These are phyloP conservation scores for Logfia minima DNA, from an alignment of 129 eudicot species.

Conservation along the genomic window DNA sequence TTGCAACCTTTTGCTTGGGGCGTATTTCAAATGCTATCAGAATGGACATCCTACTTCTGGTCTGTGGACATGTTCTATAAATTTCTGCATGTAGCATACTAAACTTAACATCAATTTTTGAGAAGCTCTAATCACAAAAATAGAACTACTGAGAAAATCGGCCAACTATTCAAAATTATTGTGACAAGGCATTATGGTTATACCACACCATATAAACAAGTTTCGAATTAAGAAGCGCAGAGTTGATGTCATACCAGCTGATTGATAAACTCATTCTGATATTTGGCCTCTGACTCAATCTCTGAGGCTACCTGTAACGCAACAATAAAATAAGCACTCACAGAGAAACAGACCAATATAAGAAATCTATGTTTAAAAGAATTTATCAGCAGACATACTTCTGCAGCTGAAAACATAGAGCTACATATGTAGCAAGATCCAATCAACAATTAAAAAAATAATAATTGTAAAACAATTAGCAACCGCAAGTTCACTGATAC, in stretches of 20 bases:
- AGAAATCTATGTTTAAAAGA: too few relatives aligned
- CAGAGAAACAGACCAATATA: background rate
- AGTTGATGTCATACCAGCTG: constrained; percentile 46
- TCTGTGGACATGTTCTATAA: too few relatives aligned
- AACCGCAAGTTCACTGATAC: background rate
- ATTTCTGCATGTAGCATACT: too few relatives aligned
- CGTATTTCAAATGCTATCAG: too few relatives aligned
- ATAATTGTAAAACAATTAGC: background rate
- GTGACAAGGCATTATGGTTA: background rate
- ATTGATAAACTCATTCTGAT: constrained; percentile 78
- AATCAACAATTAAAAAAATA: background rate
- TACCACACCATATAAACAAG: background rate
- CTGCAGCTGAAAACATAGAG: background rate
- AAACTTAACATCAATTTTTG: too few relatives aligned
- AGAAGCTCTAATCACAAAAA: too few relatives aligned
- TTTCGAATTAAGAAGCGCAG: background rate
- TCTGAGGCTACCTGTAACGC: constrained; percentile 85
- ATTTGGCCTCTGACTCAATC: constrained; percentile 86
- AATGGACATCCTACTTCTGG: too few relatives aligned
- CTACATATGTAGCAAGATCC: constrained; percentile 3
- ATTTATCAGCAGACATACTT: background rate
- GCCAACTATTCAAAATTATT: background rate
- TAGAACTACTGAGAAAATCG: too few relatives aligned
- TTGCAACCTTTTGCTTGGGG: background rate
- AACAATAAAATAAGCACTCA: constrained; percentile 2